Evolutionary conservation across 192 early-diverging fungal genomes (phyloP).

Genomic region (Thoreauomyces humboldtii): DNA sequence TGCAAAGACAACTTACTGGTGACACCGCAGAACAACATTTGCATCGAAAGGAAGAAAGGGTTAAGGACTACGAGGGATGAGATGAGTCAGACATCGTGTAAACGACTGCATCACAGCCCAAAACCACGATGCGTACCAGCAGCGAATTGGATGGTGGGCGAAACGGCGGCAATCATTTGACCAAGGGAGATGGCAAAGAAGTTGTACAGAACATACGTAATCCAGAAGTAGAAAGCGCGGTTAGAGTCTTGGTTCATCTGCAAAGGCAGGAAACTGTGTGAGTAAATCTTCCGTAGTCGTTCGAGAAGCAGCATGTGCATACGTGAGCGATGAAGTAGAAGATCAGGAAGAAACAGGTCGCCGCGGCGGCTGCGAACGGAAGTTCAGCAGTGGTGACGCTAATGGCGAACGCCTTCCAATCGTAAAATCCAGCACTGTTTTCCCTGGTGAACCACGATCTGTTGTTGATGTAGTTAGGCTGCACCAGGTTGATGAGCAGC

Average conservation of each 20-base stretch:
- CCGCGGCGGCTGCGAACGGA: constrained; percentile 63
- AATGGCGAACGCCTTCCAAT: constrained; percentile 62
- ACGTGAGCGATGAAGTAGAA: constrained; percentile 56
- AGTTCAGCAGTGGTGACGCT: constrained; percentile 66
- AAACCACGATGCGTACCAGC: not conserved
- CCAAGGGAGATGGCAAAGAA: constrained; percentile 69
- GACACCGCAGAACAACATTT: constrained; percentile 71
- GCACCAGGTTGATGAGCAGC: constrained; percentile 64
- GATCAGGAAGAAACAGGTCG: constrained; percentile 65
- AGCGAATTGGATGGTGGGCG: constrained; percentile 47
- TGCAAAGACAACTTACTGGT: constrained; percentile 48
- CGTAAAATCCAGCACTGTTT: constrained; percentile 64
- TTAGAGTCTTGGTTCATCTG: constrained; percentile 44
- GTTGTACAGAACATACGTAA: constrained; percentile 57
- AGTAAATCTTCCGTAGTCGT: not conserved
- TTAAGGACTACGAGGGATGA: constrained; percentile 53
- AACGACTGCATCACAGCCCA: not conserved
- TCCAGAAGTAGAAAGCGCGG: constrained; percentile 62
- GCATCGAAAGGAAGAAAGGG: constrained; percentile 64
- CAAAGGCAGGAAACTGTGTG: not conserved
- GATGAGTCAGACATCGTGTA: constrained; percentile 39
- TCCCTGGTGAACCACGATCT: constrained; percentile 68
- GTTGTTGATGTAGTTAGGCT: constrained; percentile 40
- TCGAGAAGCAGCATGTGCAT: not conserved
- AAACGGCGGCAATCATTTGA: constrained; percentile 66